Percentiles rank a stretch among this genome's conserved stretches.
These are phyloP conservation scores for Auricularia auricula-judae DNA, from an alignment of 768 basidiomycete species.

Conservation along the genomic window DNA sequence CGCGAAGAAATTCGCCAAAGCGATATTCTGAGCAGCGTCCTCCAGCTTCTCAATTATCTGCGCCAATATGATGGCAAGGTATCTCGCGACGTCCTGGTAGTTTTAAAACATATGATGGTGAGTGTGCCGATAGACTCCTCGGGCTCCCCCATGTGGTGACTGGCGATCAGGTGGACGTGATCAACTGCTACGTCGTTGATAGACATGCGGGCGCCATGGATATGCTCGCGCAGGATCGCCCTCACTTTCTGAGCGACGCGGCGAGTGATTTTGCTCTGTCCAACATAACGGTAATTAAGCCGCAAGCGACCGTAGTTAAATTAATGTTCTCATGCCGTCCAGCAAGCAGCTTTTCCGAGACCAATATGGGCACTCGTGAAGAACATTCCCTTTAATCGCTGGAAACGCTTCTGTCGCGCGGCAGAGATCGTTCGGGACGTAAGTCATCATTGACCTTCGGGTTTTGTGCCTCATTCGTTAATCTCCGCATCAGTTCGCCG, in stretches of 20 bases:
- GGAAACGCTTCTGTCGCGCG: not conserved
- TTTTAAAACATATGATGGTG: not conserved
- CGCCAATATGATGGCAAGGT: not conserved
- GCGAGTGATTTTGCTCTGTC: not conserved
- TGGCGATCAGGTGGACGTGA: not conserved
- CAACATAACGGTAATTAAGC: not conserved
- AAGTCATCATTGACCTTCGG: not conserved
- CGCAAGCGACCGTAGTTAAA: not conserved
- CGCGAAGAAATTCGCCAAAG: not conserved
- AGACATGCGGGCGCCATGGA: not conserved
- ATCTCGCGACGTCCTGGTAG: not conserved
- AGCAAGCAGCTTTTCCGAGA: not conserved
- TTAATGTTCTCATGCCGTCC: not conserved
- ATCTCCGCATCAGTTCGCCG: not conserved
- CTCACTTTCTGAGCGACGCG: not conserved
- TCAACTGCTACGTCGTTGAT: not conserved
- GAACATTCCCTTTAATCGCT: not conserved
- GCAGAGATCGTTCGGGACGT: not conserved
- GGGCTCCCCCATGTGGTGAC: not conserved
- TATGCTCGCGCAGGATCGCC: not conserved
- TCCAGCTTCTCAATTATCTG: not conserved
- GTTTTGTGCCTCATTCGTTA: not conserved
- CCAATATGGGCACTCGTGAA: not conserved
- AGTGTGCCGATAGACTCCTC: not conserved
- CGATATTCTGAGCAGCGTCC: not conserved